Base-by-base conservation (phyloP, 2,329 filamentous ascomycete genomes). In the Ceratocystis papillata region DNA sequence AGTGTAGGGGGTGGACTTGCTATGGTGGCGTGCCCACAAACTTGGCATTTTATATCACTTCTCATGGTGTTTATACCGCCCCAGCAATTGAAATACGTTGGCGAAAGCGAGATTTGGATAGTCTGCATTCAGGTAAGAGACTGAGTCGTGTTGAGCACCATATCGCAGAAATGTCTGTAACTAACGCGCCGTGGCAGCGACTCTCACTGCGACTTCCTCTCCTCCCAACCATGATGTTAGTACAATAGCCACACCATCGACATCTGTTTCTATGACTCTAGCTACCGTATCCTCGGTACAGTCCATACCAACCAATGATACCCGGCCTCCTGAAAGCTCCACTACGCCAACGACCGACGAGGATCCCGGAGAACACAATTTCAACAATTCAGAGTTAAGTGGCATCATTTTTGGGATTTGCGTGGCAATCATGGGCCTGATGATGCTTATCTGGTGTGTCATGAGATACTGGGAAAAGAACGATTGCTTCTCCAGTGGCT, bases 51-150 rank as follows among this genome's bases (percentile, higher is more conserved):
- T 65, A 67, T 22, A 45, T 65, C 17, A 68, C 60, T 1, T 60
- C 67, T 12, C 69, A 73, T 50, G 70, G 70, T 20, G 69, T 68
- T 25, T 74, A 69, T 55, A 72, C 71, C 7, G 72, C 70, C 7
- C 72, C 72, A 7, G 72, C 72, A 41, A 73, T 73, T 53, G 73
- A 73, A 63, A 72, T 73, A 50, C 70, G 72, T 4, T 73, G 73
- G 72, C 68, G 70, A 28, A 67, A 67, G 10, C 67, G 65, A 48
- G 71, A 72, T 45, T 60, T 71, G 1, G 62, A 66, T 0, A 28
- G 46, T 10, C 44, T 63, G 3, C 5, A 15, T 12, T 28, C 45
- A 48, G 66, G 66, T 67, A 46, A 65, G 66, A 37, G 5, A 30
- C 55, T 10, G 8, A 59, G 37, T 41, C 2, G 33, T 37, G 59